Base-by-base conservation (phyloP, 2,329 filamentous ascomycete genomes). In the Thielaviopsis musarum region DNA sequence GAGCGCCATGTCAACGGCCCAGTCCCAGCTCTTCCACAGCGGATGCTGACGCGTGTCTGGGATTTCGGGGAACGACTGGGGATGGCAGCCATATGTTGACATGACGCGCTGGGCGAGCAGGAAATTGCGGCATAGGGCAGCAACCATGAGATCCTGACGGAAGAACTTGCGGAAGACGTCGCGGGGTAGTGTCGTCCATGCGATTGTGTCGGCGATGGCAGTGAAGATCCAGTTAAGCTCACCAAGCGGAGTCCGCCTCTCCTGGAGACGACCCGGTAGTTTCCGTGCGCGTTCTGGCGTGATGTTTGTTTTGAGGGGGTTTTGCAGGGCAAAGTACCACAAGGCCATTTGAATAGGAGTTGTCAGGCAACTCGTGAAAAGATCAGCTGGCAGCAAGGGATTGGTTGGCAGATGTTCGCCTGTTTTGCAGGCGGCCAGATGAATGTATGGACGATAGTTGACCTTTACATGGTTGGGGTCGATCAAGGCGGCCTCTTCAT, bases 191-290 rank as follows among this genome's bases (percentile, higher is more conserved):
- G 89, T 94, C 34, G 95, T 97, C 93, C 93, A 98, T 0, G 93
- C 93, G 66, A 98, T 98, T 1, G 91, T 97, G 69, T 98, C 93
- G 0, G 93, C 98, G 64, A 98, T 97, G 59, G 93, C 93, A 0
- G 93, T 98, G 68, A 98, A 97, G 41, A 98, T 98, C 93, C 93
- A 98, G 68, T 98, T 98, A 15, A 98, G 76, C 72, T 98, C 93
- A 63, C 93, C 93, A 38, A 98, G 78, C 9, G 93, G 93, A 56
- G 93, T 97, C 67, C 93, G 80, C 62, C 93, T 81, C 71, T 98
- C 93, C 68, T 95, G 91, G 51, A 97, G 80, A 63, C 90, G 84
- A 38, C 93, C 93, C 2, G 91, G 91, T 19, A 98, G 85, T 66
- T 89, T 88, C 70, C 89, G 87, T 51, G 91, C 91, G 65, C 91